Base-by-base conservation (phyloP, 1,284 basidiomycete genomes). In the Inonotus hispidus region DNA sequence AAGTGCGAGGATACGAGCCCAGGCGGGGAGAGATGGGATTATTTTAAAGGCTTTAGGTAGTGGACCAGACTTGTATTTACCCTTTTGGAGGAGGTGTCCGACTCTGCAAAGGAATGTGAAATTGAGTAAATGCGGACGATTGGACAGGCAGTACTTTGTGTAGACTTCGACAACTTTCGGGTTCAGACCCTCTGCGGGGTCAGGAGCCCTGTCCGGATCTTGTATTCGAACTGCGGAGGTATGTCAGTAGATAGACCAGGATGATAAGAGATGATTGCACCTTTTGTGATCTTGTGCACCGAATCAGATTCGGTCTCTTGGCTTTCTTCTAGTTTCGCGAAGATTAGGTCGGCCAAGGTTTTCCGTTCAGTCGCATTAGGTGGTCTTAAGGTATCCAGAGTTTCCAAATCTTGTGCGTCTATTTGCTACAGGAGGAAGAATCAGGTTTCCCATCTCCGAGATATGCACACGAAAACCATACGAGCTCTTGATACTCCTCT, bases 41-140 rank as follows among this genome's bases (percentile, higher is more conserved):
- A 99, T 93, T 79, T 99, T 99, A 85, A 99, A 96, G 1, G 95
- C 84, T 77, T 99, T 99, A 19, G 97, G 97, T 0, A 99, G 80
- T 1, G 95, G 90, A 1, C 96, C 96, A 7, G 95, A 97, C 70
- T 93, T 95, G 81, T 99, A 98, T 59, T 89, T 87, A 49, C 85
- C 90, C 37, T 60, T 63, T 57, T 63, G 62, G 13, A 99, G 82
- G 64, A 96, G 87, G 66, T 84, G 78, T 32, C 94, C 96, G 58
- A 97, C 85, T 79, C 94, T 95, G 67, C 53, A 43, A n/a, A n/a
- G n/a, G 49, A 46, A 21, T 56, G 49, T 23, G 61, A 35, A 62
- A n/a, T 54, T 46, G 19, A 59, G 19, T 8, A 2, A 25, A 32
- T 37, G 46, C 21, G 21, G 16, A 4, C 13, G 27, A n/a, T 50